Base-by-base conservation (phyloP, 2,329 filamentous ascomycete genomes). In the Elsinoe ampelina region DNA sequence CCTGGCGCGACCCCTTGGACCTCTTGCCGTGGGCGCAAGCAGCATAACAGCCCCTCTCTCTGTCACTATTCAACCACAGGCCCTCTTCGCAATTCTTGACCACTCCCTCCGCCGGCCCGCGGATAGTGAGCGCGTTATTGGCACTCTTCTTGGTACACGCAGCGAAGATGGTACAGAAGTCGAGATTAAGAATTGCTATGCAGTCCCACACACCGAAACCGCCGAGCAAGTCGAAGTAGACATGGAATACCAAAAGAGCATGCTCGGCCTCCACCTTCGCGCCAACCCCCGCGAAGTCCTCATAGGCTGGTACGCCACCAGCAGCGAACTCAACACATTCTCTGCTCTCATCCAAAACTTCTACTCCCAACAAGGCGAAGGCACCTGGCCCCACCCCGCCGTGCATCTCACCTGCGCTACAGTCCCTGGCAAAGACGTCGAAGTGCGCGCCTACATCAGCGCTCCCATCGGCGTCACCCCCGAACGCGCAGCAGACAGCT, bases 171-270 rank as follows among this genome's bases (percentile, higher is more conserved):
- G 92, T 73, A 89, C 87, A 70, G 92, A 97, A 73, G 89, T 95
- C 68, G 90, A 95, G 75, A 93, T 98, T 68, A 85, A 89, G 70
- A 95, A 89, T 70, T 92, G 89, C 77, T 98, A 98, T 72, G 93
- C 93, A 64, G 95, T 98, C 69, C 91, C 92, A 64, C 93, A 98
- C 78, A 97, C 92, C 65, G 93, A 98, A 77, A 95, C 92, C 65
- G 87, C 91, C 71, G 93, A 98, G 75, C 93, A 98, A 75, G 93
- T 98, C 67, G 93, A 98, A 75, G 93, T 98, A 62, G 93, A 98
- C 72, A 95, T 98, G 81, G 93, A 98, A 75, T 98, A 97, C 76
- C 93, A 98, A 77, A 97, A 97, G 82, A 91, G 92, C 74, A 98
- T 98, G 93, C 85, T 97, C 58, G 86, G 88, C 59, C 79, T 98